These are phyloP conservation scores for Sporormia fimetaria DNA, from an alignment of 495 filamentous ascomycete species.

Conservation along the genomic window DNA sequence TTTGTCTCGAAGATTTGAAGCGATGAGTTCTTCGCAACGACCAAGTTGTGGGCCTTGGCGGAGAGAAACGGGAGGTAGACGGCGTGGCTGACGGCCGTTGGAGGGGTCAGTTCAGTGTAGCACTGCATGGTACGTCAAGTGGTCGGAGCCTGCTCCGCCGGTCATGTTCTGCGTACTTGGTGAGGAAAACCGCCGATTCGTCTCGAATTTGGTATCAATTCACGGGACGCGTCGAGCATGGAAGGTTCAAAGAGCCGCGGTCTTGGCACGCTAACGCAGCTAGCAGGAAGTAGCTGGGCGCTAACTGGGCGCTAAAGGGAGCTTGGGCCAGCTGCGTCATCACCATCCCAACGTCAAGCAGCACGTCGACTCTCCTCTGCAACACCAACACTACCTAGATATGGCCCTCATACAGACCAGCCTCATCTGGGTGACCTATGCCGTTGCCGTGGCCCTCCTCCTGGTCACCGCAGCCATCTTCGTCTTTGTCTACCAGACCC, in stretches of 20 bases:
- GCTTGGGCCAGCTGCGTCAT: too few relatives aligned
- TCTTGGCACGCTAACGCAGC: too few relatives aligned
- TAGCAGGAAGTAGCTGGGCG: constrained; percentile 1
- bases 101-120: constrained; percentile 86
- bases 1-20: constrained; percentile 68
- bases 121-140: constrained; percentile 47
- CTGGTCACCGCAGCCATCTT: constrained; percentile 65
- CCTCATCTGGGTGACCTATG: constrained; percentile 88
- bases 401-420: constrained; percentile 61
- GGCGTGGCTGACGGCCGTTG: constrained; percentile 85
- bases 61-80: constrained; percentile 66
- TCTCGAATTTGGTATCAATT: not conserved
- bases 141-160: not conserved
- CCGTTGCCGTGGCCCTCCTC: constrained; percentile 59
- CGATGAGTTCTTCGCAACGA: constrained; percentile 80
- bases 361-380: not conserved
- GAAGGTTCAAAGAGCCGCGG: too few relatives aligned
- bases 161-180: constrained; percentile 6
- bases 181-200: too few relatives aligned
- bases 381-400: not conserved
- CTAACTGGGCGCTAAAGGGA: not conserved
- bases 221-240: not conserved
- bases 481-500: constrained; percentile 76
- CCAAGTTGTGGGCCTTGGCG: constrained; percentile 64
- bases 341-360: too few relatives aligned